These are phyloP conservation scores for Phlyctochytrium arcticum DNA, from an alignment of 192 early-diverging fungal species.

Conservation along the genomic window DNA sequence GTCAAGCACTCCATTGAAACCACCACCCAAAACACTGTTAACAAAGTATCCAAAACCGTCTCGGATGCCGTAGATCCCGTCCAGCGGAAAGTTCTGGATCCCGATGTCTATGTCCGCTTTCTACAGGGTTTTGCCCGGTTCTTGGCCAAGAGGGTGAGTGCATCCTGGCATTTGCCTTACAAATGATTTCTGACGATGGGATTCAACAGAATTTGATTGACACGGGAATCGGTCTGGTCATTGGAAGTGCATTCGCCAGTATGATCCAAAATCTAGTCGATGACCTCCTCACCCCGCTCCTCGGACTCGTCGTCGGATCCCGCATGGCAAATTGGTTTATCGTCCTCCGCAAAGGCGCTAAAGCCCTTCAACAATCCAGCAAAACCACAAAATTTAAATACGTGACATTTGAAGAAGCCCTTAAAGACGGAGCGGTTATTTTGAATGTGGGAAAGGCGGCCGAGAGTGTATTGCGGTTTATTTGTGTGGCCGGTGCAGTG, in stretches of 20 bases:
- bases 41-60: neutral
- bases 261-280: slow-evolving; percentile 17
- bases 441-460: slow-evolving; percentile 6
- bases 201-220: slow-evolving; percentile 15
- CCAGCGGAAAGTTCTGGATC: neutral
- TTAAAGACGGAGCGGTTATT: slow-evolving; percentile 11
- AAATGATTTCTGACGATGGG: neutral
- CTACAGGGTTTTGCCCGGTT: neutral
- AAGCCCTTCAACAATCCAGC: neutral
- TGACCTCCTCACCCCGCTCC: slow-evolving; percentile 14
- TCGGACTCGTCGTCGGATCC: slow-evolving; percentile 16
- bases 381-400: neutral
- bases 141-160: slow-evolving; percentile 12
- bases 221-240: slow-evolving; percentile 23
- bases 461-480: slow-evolving; percentile 1
- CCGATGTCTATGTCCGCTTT: neutral
- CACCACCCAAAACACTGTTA: neutral
- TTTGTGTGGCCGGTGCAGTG: slow-evolving; percentile 3
- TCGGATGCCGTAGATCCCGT: neutral
- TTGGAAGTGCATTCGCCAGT: slow-evolving; percentile 19
- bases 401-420: slow-evolving; percentile 13
- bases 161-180: neutral
- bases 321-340: slow-evolving; percentile 19
- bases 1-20: neutral
- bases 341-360: neutral